Conservation (phyloP, 2,329 filamentous ascomycete genomes). For the Neofusicoccum laricinum region DNA sequence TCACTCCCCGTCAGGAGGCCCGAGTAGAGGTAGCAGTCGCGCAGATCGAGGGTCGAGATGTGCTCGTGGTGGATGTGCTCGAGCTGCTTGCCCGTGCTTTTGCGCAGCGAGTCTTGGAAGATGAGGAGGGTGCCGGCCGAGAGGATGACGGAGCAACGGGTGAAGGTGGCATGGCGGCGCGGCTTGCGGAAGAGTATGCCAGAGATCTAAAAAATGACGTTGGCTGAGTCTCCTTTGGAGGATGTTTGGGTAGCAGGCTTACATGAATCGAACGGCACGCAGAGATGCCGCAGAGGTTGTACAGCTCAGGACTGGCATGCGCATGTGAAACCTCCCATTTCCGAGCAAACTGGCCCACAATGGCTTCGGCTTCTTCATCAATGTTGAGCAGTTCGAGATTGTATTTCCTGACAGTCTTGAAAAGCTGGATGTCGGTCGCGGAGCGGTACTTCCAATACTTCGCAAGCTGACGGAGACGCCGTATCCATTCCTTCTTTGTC, state of each 20-base stretch:
- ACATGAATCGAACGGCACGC: slow-evolving; percentile 58
- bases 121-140: slow-evolving; percentile 60
- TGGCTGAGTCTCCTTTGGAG: background rate
- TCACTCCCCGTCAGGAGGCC: slow-evolving; percentile 60
- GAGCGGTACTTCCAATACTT: slow-evolving; percentile 62
- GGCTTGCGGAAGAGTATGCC: slow-evolving; percentile 64
- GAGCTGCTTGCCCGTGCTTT: slow-evolving; percentile 53
- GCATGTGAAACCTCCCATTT: slow-evolving; percentile 68
- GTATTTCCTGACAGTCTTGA: slow-evolving; percentile 55
- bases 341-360: slow-evolving; percentile 62
- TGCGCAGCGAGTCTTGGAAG: slow-evolving; percentile 59
- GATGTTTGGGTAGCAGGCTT: background rate
- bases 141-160: slow-evolving; percentile 59
- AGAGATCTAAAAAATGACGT: slow-evolving; percentile 43
- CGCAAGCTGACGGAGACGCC: slow-evolving; percentile 53
- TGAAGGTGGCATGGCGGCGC: slow-evolving; percentile 60
- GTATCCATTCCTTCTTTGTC: slow-evolving; percentile 62
- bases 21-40: slow-evolving; percentile 64
- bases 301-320: slow-evolving; percentile 61
- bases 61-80: slow-evolving; percentile 62
- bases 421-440: slow-evolving; percentile 54
- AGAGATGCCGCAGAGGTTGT: slow-evolving; percentile 65
- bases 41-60: slow-evolving; percentile 57
- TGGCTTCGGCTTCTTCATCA: slow-evolving; percentile 63
- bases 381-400: slow-evolving; percentile 61